Conservation (phyloP, 371 early-diverging fungal genomes). For the Chytridium lagenaria region DNA sequence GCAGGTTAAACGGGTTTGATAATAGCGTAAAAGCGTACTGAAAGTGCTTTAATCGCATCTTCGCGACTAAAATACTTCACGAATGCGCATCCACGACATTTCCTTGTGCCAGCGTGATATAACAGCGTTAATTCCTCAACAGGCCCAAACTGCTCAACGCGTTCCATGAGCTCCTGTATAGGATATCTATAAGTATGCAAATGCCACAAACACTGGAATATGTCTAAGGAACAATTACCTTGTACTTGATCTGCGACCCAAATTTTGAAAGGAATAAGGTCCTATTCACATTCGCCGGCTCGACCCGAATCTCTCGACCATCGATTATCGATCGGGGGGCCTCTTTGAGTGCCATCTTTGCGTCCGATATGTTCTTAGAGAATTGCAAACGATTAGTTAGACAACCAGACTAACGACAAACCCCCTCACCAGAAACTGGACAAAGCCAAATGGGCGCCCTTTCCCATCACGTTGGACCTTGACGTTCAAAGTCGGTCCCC, state of each 20-base stretch:
- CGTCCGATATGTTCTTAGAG: slow-evolving; percentile 58
- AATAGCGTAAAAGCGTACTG: slow-evolving; percentile 50
- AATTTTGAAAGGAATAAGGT: slow-evolving; percentile 70
- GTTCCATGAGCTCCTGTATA: slow-evolving; percentile 41
- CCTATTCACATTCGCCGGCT: slow-evolving; percentile 81
- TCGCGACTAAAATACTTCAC: slow-evolving; percentile 75
- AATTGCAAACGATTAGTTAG: neutral
- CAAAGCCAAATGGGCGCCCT: slow-evolving; percentile 80
- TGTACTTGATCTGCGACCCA: slow-evolving; percentile 9
- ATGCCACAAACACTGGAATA: neutral
- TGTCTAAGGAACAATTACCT: neutral
- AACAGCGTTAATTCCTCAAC: slow-evolving; percentile 73
- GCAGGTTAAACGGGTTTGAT: neutral
- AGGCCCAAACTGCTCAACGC: slow-evolving; percentile 64
- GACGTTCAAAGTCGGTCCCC: slow-evolving; percentile 72
- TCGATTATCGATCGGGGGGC: slow-evolving; percentile 71
- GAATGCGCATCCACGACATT: slow-evolving; percentile 63
- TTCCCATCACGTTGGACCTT: slow-evolving; percentile 78
- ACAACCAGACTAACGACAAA: neutral
- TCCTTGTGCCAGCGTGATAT: slow-evolving; percentile 50
- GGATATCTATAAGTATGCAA: neutral
- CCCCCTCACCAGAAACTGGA: slow-evolving; percentile 70
- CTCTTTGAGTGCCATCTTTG: slow-evolving; percentile 67
- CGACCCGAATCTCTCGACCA: slow-evolving; percentile 77
- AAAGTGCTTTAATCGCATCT: slow-evolving; percentile 75